These are phyloP conservation scores for Anthracocystis panici-leucophaei DNA, from an alignment of 1,284 basidiomycete species.

Conservation along the genomic window DNA sequence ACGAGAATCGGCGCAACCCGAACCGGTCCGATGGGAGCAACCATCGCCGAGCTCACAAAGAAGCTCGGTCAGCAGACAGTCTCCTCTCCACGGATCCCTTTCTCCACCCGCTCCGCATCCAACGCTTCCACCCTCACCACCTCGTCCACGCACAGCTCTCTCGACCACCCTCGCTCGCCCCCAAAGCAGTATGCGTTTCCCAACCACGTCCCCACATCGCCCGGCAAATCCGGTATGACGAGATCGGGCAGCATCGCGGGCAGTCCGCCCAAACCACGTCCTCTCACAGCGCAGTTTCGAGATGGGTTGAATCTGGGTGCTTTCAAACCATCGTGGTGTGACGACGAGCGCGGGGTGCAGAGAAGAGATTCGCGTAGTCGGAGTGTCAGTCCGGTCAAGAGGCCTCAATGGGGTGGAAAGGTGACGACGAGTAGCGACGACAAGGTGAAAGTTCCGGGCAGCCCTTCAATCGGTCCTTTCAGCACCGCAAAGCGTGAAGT, in stretches of 20 bases:
- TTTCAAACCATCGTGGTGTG: slow-evolving; percentile 34
- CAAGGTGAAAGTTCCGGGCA: slow-evolving; percentile 24
- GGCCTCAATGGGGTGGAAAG: background rate
- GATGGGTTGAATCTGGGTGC: slow-evolving; percentile 52
- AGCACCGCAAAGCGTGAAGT: background rate
- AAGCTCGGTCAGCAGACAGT: slow-evolving; percentile 38
- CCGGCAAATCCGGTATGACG: slow-evolving; percentile 16
- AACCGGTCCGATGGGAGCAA: slow-evolving; percentile 50
- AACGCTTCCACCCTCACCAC: slow-evolving; percentile 13
- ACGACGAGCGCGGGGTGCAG: slow-evolving; percentile 8
- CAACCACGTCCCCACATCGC: slow-evolving; percentile 18
- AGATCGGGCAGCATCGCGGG: slow-evolving; percentile 37
- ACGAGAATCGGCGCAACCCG: slow-evolving; percentile 18
- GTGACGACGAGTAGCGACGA: no score
- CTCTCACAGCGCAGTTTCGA: slow-evolving; percentile 54
- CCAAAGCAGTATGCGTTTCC: slow-evolving; percentile 19
- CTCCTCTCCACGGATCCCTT: slow-evolving; percentile 10
- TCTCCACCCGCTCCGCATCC: slow-evolving; percentile 14
- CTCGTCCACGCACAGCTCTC: background rate
- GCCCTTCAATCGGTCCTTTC: slow-evolving; percentile 13
- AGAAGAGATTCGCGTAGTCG: slow-evolving; percentile 50
- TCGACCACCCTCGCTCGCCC: slow-evolving; percentile 10
- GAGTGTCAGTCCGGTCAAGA: slow-evolving; percentile 53
- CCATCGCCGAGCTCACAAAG: slow-evolving; percentile 58
- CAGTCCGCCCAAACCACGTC: slow-evolving; percentile 51